Conservation (phyloP, 2,329 filamentous ascomycete genomes). For the Cyphellophora attinorum region DNA sequence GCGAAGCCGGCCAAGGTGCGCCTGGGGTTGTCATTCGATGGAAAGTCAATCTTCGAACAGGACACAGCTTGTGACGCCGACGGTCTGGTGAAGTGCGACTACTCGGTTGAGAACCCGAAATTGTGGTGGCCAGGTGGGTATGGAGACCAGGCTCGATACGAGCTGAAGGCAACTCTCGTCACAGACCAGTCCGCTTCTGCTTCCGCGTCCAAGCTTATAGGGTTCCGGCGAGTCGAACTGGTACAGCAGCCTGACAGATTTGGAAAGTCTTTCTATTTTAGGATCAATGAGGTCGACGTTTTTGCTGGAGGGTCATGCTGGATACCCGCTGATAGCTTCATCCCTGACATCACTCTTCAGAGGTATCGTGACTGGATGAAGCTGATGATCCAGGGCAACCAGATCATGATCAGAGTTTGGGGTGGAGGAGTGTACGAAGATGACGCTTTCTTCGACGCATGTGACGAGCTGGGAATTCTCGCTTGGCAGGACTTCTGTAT, state of each 20-base stretch:
- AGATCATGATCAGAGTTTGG: slow-evolving; percentile 58
- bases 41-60: slow-evolving; percentile 29
- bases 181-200: slow-evolving; percentile 37
- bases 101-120: slow-evolving; percentile 35
- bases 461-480: slow-evolving; percentile 67
- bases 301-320: slow-evolving; percentile 60
- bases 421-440: slow-evolving; percentile 72
- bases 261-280: slow-evolving; percentile 56
- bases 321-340: slow-evolving; percentile 56
- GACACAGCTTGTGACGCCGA: slow-evolving; percentile 31
- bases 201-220: slow-evolving; percentile 35
- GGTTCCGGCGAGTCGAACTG: slow-evolving; percentile 43
- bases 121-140: slow-evolving; percentile 54
- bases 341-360: slow-evolving; percentile 42
- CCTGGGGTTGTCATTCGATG: slow-evolving; percentile 24
- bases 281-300: slow-evolving; percentile 55
- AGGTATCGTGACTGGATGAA: slow-evolving; percentile 52
- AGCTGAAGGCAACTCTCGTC: slow-evolving; percentile 35
- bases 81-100: slow-evolving; percentile 21
- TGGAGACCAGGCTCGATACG: slow-evolving; percentile 48
- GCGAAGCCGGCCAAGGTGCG: background rate
- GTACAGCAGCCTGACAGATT: slow-evolving; percentile 34
- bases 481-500: slow-evolving; percentile 92
- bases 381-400: slow-evolving; percentile 50
- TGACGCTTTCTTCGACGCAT: slow-evolving; percentile 62